Evolutionary conservation across 2,329 filamentous ascomycete genomes (phyloP), one percentile per base, ranked within the genome.

Genomic region (Aspergillus ochraceus): DNA sequence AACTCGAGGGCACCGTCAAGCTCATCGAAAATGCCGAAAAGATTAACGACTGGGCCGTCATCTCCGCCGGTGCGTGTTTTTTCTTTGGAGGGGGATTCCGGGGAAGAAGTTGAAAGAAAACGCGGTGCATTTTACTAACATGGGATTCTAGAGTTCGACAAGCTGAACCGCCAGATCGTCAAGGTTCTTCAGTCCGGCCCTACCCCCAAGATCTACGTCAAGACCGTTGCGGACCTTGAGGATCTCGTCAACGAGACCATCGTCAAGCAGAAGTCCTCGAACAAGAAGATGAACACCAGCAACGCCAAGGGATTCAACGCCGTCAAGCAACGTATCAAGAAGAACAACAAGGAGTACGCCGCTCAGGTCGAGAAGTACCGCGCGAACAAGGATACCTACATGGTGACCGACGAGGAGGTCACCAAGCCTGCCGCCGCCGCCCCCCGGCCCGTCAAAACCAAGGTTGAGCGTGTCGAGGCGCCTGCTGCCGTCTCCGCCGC

Each of bases 261-360:
- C 66, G 88, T 92, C 71, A 97, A 97, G 85, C 91, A 96, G 76
- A 99, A 99, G 84, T 90, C 96, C 68, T 90, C 91, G 2, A 88
- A 89, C 64, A 97, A 97, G 87, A 98, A 97, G 86, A 97, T 98
- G 93, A 99, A 97, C 81, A 92, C 93, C 63, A 95, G 89, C 74
- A 96, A 94, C 75, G 90, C 92, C 66, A 91, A 92, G 80, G 92
- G 93, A 72, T 86, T 99, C 72, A 99, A 98, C 77, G 92, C 93
- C 64, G 91, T 98, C 73, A 96, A 97, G 82, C 95, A 99, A 79
- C 93, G 93, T 81, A 92, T 99, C 83, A 93, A 94, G 87, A 98
- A 97, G 86, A 94, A 94, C 81, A 96, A 94, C 85, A 96, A 96
- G 81, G 94, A 98, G 66, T 94, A 94, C 80, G 87, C 91, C 73